Base-by-base conservation (phyloP, 805 yeast species). In the Saccharomycopsis sp. region DNA sequence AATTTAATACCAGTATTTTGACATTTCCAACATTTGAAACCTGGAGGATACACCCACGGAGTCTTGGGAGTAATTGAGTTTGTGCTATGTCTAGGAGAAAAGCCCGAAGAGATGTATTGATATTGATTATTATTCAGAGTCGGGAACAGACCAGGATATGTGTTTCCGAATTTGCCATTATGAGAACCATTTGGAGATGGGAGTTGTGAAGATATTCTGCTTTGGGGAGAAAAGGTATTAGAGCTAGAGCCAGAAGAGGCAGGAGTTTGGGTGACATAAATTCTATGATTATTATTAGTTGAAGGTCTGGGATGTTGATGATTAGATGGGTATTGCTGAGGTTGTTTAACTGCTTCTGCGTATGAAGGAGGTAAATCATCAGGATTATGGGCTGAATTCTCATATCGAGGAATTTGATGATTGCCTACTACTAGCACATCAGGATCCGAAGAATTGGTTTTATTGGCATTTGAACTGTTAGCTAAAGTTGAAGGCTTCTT, bases 1-100 rank as follows among this genome's bases (percentile, higher is more conserved):
- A 59, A 33, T 51, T 71, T 68, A 53, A 64, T 66, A 2, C 94
- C 94, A 0, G 88, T 79, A 53, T 85, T 85, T 41, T 67, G 63
- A 60, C 95, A 85, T 51, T 78, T 79, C 6, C 62, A 58, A 53
- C 95, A 85, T 42, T 62, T 60, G 52, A 62, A 79, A 2, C 74
- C 67, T 2, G 49, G 56, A 0, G 94, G 94, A 50, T 81, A 85
- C 36, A 57, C 56, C 74, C 83, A 80, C 1, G 88, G 83, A 66
- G 63, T 41, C n/a, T 37, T 13, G 3, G 37, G 28, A 20, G 38
- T 9, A 28, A 28, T 14, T 23, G 26, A 10, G 10, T 23, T 23
- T 8, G 6, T 23, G 10, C 6, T 8, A 23, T 23, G 6, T 23
- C 26, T 23, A 23, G 26, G 26, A 8, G 26, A 23, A n/a, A n/a